A percentile compares a stretch with the other conserved stretches of the same genome.
Evolutionary conservation across 2,329 filamentous ascomycete species (phyloP).

Genomic region (Botryosphaeria dothidea): DNA sequence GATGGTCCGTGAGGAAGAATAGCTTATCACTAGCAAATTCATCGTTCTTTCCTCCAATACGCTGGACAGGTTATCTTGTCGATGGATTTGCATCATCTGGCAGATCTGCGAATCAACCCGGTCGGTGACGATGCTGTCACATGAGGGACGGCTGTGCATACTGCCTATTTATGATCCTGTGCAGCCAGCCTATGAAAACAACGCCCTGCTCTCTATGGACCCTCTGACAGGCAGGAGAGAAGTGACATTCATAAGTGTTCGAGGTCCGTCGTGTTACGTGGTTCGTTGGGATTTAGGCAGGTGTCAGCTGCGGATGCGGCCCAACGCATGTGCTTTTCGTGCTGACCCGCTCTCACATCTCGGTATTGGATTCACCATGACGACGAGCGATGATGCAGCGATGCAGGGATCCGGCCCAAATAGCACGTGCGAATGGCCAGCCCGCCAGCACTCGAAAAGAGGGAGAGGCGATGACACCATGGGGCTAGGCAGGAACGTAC

Average conservation of each 20-base stretch:
- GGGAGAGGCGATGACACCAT: not conserved
- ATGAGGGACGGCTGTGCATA: not conserved
- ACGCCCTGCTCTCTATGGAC: not conserved
- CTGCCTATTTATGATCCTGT: not conserved
- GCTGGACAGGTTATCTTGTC: not conserved
- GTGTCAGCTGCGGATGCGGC: not conserved
- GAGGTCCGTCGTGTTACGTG: not conserved
- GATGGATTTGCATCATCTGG: not conserved
- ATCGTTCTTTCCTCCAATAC: not conserved
- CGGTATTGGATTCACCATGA: not conserved
- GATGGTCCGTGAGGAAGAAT: not conserved
- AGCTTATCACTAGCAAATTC: conserved; percentile 1
- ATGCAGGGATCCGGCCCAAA: not conserved
- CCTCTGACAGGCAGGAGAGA: not conserved
- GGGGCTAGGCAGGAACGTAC: not conserved
- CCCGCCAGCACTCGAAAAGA: not conserved
- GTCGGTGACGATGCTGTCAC: not conserved
- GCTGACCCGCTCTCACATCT: not conserved
- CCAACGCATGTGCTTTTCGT: conserved; percentile 1
- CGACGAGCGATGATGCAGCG: not conserved
- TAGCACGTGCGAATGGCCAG: not conserved
- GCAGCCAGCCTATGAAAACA: not conserved
- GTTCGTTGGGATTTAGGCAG: conserved; percentile 8
- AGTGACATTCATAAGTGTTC: not conserved
- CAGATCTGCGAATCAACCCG: not conserved